Evolutionary conservation across 179 eudicot species (phyloP), one percentile per base, ranked within the genome.

Genomic region (Dionaea muscipula): DNA sequence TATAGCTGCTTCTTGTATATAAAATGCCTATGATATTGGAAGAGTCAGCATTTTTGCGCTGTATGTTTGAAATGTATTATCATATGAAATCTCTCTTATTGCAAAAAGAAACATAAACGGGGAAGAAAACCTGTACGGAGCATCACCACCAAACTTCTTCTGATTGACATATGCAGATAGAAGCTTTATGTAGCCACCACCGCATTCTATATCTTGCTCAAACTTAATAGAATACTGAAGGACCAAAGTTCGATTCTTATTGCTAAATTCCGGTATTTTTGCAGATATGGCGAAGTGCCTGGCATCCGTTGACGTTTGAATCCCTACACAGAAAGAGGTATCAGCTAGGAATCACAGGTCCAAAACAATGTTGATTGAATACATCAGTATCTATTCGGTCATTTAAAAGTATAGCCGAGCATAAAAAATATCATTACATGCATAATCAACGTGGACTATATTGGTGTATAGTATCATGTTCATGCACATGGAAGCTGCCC

Each of bases 111-210:
- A 43, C 2, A 18, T n/a, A 10, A 18, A 14, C 3, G 5, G 21
- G 21, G 21, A 43, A 3, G 56, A 64, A 50, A 38, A 79, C 90
- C 90, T 82, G 76, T 82, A 80, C 49, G 90, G 90, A 50, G 85
- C 75, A 63, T 80, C 90, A 9, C 90, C 90, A 24, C 90, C 85
- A 41, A 82, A 82, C 58, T 82, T 82, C 76, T 82, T 82, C 55
- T 82, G 90, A 50, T 77, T 75, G 51, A 82, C 81, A 60, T 56
- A 72, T 61, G 83, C 83, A 18, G 81, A 77, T 28, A 80, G 63
- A 28, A 82, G 82, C 62, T 82, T 82, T 37, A 82, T 75, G 56
- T 82, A 82, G 39, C 83, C 90, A 20, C 90, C 90, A 31, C 90
- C 85, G 25, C 90, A 82, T 66, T 82, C 90, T 37, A 82, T 72